Evolutionary conservation across 306 rosid species (phyloP).

Genomic region (Argentina anserina): DNA sequence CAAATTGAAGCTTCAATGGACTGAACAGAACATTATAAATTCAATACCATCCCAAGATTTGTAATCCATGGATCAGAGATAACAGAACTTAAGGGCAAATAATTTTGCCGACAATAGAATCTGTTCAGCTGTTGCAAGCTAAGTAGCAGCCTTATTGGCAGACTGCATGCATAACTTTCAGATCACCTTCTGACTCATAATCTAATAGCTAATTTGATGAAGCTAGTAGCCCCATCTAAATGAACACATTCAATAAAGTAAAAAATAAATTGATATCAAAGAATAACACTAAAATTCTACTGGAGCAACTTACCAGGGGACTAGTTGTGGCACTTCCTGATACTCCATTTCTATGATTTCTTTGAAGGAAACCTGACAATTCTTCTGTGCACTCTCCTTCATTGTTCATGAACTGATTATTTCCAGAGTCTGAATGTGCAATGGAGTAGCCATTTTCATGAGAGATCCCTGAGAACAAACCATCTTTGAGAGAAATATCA

Average conservation of each 20-base stretch:
- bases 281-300: background rate
- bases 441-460: conserved; percentile 31
- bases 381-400: conserved; percentile 37
- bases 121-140: background rate
- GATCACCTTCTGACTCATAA: background rate
- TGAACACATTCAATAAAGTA: background rate
- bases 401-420: conserved; percentile 20
- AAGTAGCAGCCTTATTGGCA: background rate
- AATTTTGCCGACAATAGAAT: background rate
- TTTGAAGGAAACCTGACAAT: conserved; percentile 53
- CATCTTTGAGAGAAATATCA: conserved; percentile 82
- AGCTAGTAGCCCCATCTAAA: background rate
- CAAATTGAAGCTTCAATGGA: background rate
- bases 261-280: background rate
- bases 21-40: background rate
- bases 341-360: conserved; percentile 37
- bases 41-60: background rate
- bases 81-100: background rate
- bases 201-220: background rate
- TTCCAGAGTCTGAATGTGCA: conserved; percentile 29
- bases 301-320: conserved; percentile 54
- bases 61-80: background rate
- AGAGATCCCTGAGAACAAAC: conserved; percentile 48
- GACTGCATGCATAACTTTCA: background rate
- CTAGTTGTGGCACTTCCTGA: conserved; percentile 68